Conservation (phyloP, 495 filamentous ascomycete genomes). For the Aspergillus conjunctus region DNA sequence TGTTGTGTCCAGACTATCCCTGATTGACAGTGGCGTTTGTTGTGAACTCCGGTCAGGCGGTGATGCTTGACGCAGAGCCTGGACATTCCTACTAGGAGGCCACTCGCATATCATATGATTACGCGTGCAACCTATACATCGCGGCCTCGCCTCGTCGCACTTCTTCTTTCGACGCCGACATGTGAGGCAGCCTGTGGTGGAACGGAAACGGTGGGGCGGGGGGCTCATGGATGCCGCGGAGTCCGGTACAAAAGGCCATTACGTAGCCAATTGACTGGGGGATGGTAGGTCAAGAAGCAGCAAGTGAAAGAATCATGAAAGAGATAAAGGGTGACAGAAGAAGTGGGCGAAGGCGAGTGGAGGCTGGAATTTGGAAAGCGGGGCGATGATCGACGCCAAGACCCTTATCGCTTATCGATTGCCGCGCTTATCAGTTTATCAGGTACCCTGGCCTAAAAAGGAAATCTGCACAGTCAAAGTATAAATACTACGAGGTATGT, state of each 20-base stretch:
- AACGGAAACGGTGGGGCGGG: constrained; percentile 1
- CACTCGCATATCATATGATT: constrained; percentile 11
- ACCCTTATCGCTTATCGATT: constrained; percentile 1
- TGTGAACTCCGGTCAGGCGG: background rate
- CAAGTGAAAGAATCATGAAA: background rate
- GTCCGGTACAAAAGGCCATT: background rate
- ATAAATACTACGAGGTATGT: background rate
- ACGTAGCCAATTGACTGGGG: background rate
- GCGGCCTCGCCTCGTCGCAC: constrained; percentile 19
- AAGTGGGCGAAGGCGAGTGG: background rate
- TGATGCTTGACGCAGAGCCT: constrained; percentile 5
- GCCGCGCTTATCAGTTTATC: constrained; percentile 2
- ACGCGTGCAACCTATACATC: constrained; percentile 9
- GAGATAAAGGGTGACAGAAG: background rate
- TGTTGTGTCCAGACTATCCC: background rate
- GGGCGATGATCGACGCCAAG: background rate
- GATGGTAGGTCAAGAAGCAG: background rate
- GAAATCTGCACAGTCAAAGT: background rate
- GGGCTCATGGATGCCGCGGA: background rate
- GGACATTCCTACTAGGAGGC: constrained; percentile 5
- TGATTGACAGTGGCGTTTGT: background rate
- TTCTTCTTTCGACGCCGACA: constrained; percentile 21
- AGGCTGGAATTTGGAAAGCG: background rate
- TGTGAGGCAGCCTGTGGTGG: constrained; percentile 14
- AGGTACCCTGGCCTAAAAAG: background rate